Conservation (phyloP, 768 basidiomycete genomes). For the Mycena alexandri region DNA sequence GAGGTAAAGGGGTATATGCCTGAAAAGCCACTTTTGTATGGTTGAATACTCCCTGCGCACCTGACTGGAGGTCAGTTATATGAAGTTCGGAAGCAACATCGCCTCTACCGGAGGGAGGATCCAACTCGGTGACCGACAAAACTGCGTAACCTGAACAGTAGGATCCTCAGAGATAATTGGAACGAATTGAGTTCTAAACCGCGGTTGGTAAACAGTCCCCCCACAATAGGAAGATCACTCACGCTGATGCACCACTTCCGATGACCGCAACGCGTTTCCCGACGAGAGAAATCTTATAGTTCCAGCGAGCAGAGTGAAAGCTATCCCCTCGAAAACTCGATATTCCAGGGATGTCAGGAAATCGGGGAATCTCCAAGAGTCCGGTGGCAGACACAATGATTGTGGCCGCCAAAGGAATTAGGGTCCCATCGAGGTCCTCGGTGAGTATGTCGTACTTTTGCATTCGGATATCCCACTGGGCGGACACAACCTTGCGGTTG, state of each 20-base stretch:
- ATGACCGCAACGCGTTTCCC: constrained; percentile 67
- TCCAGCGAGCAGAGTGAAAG: constrained; percentile 70
- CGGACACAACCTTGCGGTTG: constrained; percentile 57
- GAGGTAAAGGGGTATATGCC: constrained; percentile 25
- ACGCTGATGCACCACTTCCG: constrained; percentile 71
- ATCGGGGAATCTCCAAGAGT: constrained; percentile 59
- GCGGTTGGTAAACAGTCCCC: background rate
- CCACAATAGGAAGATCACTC: constrained; percentile 37
- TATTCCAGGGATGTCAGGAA: constrained; percentile 50
- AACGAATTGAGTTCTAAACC: constrained; percentile 62
- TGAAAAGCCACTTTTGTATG: constrained; percentile 12
- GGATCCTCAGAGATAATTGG: constrained; percentile 58
- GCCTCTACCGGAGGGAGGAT: constrained; percentile 46
- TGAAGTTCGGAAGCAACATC: background rate
- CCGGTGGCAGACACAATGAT: constrained; percentile 67
- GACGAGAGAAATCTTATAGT: constrained; percentile 50
- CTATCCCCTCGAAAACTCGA: constrained; percentile 58
- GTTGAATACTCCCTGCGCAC: constrained; percentile 36
- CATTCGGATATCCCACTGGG: constrained; percentile 55
- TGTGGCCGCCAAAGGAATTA: constrained; percentile 46
- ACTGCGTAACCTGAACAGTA: constrained; percentile 58
- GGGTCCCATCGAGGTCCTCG: constrained; percentile 48
- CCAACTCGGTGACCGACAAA: constrained; percentile 66
- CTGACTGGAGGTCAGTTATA: background rate
- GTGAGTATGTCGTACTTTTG: constrained; percentile 54